phyloP scores from a whole-genome alignment of 257 asterid species.

The Nicotiana undulata region DNA sequence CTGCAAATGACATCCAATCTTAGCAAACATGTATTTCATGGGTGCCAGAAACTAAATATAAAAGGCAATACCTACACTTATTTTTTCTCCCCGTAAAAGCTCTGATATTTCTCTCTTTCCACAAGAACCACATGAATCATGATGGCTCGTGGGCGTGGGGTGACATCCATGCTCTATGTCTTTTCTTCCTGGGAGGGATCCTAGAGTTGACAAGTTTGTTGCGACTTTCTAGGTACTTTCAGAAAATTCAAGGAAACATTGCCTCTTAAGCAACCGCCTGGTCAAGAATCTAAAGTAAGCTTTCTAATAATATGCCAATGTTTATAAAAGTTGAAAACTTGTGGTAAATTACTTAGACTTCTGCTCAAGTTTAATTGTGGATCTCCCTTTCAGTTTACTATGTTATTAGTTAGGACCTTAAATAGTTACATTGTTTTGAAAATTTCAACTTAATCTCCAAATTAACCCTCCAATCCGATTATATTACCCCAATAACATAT shows the following conservation, averaged over 20 bases:
- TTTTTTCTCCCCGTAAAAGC: background rate
- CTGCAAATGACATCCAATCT: background rate
- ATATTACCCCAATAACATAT: background rate
- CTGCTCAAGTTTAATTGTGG: background rate
- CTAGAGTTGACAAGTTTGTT: background rate
- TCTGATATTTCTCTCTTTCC: background rate
- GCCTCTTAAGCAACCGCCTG: conserved; percentile 40
- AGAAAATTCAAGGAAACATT: conserved; percentile 88
- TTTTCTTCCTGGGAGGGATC: background rate
- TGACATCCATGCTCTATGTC: background rate
- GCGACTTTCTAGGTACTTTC: conserved; percentile 59
- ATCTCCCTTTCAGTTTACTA: background rate
- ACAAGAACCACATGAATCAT: background rate
- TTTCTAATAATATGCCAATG: background rate
- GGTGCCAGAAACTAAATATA: background rate
- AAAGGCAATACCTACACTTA: background rate
- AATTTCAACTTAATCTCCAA: background rate
- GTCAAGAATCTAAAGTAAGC: conserved; percentile 53
- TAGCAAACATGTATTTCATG: background rate
- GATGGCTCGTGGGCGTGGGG: background rate
- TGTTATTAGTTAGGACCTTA: background rate
- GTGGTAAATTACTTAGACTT: background rate
- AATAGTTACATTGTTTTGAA: background rate
- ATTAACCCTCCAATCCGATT: background rate
- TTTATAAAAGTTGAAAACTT: background rate